Evolutionary conservation across 139 green algal species (phyloP).

Genomic region (Pedinophyceae sp.): DNA sequence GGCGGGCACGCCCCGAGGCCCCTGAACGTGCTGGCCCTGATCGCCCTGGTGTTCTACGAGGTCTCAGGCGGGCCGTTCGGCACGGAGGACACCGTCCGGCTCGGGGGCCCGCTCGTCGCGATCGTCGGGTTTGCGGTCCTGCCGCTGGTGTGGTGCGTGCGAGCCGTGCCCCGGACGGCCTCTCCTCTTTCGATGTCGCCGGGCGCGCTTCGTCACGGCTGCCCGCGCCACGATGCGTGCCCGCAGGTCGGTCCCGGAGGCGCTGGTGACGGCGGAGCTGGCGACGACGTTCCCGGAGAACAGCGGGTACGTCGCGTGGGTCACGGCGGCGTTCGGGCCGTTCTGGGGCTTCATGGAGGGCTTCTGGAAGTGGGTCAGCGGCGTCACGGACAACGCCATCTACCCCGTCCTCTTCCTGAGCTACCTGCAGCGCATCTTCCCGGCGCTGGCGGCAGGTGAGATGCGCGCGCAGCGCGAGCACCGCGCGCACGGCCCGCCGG

Average conservation of each 20-base stretch:
- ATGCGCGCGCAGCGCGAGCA: too few species aligned
- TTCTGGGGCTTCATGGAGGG: conserved; percentile 96
- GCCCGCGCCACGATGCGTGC: too few species aligned
- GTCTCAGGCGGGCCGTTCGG: conserved; percentile 89
- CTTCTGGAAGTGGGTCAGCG: conserved; percentile 75
- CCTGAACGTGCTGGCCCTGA: conserved; percentile 65
- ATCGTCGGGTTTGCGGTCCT: conserved; percentile 68
- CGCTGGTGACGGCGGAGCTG: conserved; percentile 80
- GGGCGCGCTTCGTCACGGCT: too few species aligned
- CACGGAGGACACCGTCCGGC: conserved; percentile 70
- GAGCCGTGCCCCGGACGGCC: too few species aligned
- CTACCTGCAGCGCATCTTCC: too few species aligned
- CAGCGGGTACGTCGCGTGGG: conserved; percentile 87
- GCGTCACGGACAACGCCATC: conserved; percentile 85
- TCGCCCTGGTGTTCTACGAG: conserved; percentile 93
- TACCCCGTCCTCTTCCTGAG: conserved; percentile 90
- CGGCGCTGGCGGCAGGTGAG: too few species aligned
- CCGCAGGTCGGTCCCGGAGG: conserved; percentile 78
- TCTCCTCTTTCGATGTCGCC: too few species aligned
- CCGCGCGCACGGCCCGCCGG: too few species aligned
- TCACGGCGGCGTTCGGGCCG: conserved; percentile 85
- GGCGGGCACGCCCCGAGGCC: conserved; percentile 31
- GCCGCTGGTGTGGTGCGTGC: conserved; percentile 75
- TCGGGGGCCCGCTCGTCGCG: conserved; percentile 57
- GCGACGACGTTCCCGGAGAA: conserved; percentile 91